Conservation (phyloP, 2,329 filamentous ascomycete species). For the Septoria petroselini region DNA sequence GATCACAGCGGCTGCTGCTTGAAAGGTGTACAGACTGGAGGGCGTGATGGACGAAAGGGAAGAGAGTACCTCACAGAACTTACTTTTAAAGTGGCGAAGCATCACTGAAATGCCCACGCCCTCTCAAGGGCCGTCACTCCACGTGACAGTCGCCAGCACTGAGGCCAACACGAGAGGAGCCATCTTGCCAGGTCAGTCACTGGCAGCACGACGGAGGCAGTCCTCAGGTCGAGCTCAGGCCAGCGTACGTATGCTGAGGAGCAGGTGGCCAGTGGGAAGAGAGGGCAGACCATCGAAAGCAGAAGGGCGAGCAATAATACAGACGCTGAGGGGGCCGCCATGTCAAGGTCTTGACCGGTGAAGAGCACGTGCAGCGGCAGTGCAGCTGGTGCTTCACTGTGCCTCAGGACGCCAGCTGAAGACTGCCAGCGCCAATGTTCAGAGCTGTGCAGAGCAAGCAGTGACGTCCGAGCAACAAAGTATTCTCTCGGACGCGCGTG, state of each 20-base stretch:
- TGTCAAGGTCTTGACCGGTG: constrained; percentile 2
- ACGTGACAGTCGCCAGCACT: neutral
- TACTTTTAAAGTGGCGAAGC: neutral
- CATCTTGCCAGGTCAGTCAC: neutral
- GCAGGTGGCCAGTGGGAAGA: neutral
- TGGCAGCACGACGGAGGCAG: neutral
- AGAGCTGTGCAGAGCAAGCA: neutral
- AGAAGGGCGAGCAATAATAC: constrained; percentile 4
- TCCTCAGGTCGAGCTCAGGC: neutral
- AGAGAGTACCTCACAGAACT: neutral
- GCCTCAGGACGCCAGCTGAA: constrained; percentile 7
- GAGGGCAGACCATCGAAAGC: neutral
- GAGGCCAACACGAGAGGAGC: neutral
- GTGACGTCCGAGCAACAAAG: no score
- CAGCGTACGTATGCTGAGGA: neutral
- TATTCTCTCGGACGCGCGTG: no score
- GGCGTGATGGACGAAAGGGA: no score
- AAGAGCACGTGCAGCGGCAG: constrained; percentile 9
- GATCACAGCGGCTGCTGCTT: no score
- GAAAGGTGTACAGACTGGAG: no score
- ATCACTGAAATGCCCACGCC: neutral
- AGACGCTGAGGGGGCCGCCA: constrained; percentile 1
- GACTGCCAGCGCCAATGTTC: constrained; percentile 7
- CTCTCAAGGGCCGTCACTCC: neutral
- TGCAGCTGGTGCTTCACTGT: neutral